Evolutionary conservation across 345 rosid genomes (phyloP), one percentile per base, ranked within the genome.

Genomic region (Arabis alpina): DNA sequence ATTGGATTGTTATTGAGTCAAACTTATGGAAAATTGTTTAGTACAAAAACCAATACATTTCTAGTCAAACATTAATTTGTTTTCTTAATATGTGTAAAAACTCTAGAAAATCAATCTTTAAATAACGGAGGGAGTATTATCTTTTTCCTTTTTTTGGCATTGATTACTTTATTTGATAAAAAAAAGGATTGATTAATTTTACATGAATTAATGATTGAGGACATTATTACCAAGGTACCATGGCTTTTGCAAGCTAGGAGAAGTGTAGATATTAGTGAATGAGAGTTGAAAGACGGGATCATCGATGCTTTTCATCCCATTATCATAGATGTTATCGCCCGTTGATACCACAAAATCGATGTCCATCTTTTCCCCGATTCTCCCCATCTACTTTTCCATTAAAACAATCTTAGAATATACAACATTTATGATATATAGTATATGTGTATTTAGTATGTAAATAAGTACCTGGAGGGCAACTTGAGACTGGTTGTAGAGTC

Each of bases 391-490:
- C 5, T 10, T 50, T 44, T 24, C 14, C 49, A 71, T 43, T 3
- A 14, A 15, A 45, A 32, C 13, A 14, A 45, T 14, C 6, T 44
- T 72, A 62, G 23, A 54, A 54, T 13, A 23, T 53, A 43, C 13
- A 61, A 53, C 15, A 32, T 14, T 30, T 19, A 49, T 53, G 9
- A n/a, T 34, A 3, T 61, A 52, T 5, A 19, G 23, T 19, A 32
- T 60, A 9, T 12, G 43, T 19, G n/a, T 32, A 45, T 12, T 27
- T 52, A 36, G 6, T 44, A 13, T 43, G 15, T 34, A 37, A 23
- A 34, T 7, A 12, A 13, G 10, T 37, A 89, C 92, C 96, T 89
- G 89, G 62, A 40, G 50, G 45, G 96, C 89, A 60, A 87, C 91
- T 36, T 69, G 23, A 8, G 91, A 74, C 50, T 89, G 96, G 61